Evolutionary conservation across 2,329 filamentous ascomycete genomes (phyloP).

Genomic region (Diaporthe citri): DNA sequence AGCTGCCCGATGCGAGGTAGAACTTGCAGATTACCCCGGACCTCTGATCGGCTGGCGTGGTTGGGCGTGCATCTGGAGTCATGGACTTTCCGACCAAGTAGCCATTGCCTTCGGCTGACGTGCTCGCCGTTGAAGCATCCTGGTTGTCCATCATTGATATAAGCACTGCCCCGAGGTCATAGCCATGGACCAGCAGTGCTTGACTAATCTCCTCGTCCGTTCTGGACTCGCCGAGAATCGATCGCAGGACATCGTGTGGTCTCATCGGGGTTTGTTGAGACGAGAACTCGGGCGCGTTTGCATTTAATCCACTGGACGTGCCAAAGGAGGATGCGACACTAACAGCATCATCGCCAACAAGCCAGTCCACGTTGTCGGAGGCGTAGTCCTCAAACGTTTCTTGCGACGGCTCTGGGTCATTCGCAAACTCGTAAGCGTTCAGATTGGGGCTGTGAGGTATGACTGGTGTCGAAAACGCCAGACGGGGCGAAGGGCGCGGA

Average conservation of each 20-base stretch:
- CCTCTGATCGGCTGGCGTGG: constrained; percentile 82
- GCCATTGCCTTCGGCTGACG: constrained; percentile 60
- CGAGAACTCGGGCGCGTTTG: constrained; percentile 83
- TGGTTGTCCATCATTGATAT: constrained; percentile 86
- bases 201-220: constrained; percentile 95
- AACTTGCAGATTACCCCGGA: constrained; percentile 97
- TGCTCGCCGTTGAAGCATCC: constrained; percentile 45
- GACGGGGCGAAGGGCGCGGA: constrained; percentile 89
- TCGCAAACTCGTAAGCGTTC: constrained; percentile 94
- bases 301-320: constrained; percentile 79
- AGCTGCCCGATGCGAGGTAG: constrained; percentile 95
- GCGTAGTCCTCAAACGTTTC: constrained; percentile 94
- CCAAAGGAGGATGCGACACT: constrained; percentile 82
- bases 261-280: constrained; percentile 89
- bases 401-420: constrained; percentile 81
- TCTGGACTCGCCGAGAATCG: constrained; percentile 88
- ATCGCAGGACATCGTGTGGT: constrained; percentile 96
- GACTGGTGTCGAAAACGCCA: constrained; percentile 88
- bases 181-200: constrained; percentile 89
- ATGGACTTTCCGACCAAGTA: constrained; percentile 93
- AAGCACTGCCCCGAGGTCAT: constrained; percentile 93
- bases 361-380: constrained; percentile 96
- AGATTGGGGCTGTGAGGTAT: constrained; percentile 95
- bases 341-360: constrained; percentile 88
- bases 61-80: constrained; percentile 78